Base-by-base conservation (phyloP, 2,329 filamentous ascomycete genomes). In the Pyrenochaeta sp. region DNA sequence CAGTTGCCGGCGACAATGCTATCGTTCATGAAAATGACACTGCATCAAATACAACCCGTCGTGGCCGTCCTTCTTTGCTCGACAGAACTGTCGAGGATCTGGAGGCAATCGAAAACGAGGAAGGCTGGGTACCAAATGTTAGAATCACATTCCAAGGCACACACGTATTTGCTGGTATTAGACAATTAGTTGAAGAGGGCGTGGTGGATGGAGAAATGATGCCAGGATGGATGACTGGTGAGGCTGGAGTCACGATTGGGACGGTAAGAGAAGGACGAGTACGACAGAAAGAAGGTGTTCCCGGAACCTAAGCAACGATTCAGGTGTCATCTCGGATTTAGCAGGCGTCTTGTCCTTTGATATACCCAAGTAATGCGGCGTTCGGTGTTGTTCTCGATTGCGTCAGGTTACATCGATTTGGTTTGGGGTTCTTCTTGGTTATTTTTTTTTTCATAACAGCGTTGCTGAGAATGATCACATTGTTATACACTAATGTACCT, bases 211-310 rank as follows among this genome's bases (percentile, higher is more conserved):
- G 89, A 1, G 81, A 85, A 60, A 82, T 77, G 41, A 92, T 95
- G 87, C 90, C 91, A 0, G 88, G 88, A 0, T 96, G 90, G 90
- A 87, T 96, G 86, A 94, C 90, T 1, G 91, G 90, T 2, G 90
- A 96, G 61, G 88, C 90, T 30, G 88, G 86, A 0, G 84, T 94
- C 4, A 94, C 88, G 39, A 78, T 85, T 24, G 88, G 89, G 0
- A 80, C 83, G 19, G 83, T 95, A 3, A 80, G 78, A 52, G 71
- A 83, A 45, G 89, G 90, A 2, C 78, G 85, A 50, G 84, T 91
- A 37, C 50, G 55, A 34, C 60, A 55, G 7, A 69, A 60, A 41
- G 58, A 51, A 14, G 55, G 55, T 38, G 49, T 63, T 30, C 54
- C 60, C 27, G 59, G 60, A 32, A 48, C 58, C 40, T 64, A 51